These are phyloP conservation scores for Suhomyces ambrosiae DNA, from an alignment of 1,139 yeast genomes.

Conservation along the genomic window DNA sequence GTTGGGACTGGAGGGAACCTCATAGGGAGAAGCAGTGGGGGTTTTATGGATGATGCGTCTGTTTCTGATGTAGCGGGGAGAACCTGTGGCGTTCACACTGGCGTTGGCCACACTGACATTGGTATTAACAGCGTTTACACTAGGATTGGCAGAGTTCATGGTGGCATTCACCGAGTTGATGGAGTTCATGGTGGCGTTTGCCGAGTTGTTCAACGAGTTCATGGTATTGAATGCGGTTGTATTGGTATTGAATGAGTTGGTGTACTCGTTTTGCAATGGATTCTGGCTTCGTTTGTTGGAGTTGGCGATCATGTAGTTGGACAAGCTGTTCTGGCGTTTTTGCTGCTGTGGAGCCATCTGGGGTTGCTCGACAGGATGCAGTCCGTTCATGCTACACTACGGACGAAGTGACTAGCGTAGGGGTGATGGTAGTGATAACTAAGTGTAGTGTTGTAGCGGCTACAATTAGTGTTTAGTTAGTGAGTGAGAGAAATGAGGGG, in stretches of 20 bases:
- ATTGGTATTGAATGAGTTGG: too few relatives aligned
- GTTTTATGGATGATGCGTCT: conserved; percentile 30
- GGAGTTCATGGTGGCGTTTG: conserved; percentile 11
- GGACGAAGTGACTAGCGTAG: conserved; percentile 7
- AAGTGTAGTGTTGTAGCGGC: too few relatives aligned
- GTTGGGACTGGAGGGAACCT: conserved; percentile 46
- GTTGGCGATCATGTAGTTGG: conserved; percentile 36
- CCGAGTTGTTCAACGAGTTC: too few relatives aligned
- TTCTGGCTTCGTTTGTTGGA: conserved; percentile 40
- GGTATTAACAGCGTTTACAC: too few relatives aligned
- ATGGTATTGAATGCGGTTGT: too few relatives aligned
- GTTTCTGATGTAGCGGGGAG: conserved; percentile 6
- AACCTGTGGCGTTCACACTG: conserved; percentile 6
- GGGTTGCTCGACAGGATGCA: not conserved
- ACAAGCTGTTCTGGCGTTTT: conserved; percentile 45
- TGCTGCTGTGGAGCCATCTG: conserved; percentile 28
- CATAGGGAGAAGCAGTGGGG: conserved; percentile 48
- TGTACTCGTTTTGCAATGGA: conserved; percentile 20
- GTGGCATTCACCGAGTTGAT: too few relatives aligned
- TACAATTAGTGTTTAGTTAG: too few relatives aligned
- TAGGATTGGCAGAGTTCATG: too few relatives aligned
- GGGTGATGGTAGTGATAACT: conserved; percentile 8
- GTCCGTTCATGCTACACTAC: not conserved
- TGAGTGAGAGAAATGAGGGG: too few relatives aligned
- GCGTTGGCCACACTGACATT: conserved; percentile 1